Percentiles rank a stretch among this genome's conserved stretches.
These are phyloP conservation scores for Amphichorda felina DNA, from an alignment of 2,329 filamentous ascomycete genomes.

Conservation along the genomic window DNA sequence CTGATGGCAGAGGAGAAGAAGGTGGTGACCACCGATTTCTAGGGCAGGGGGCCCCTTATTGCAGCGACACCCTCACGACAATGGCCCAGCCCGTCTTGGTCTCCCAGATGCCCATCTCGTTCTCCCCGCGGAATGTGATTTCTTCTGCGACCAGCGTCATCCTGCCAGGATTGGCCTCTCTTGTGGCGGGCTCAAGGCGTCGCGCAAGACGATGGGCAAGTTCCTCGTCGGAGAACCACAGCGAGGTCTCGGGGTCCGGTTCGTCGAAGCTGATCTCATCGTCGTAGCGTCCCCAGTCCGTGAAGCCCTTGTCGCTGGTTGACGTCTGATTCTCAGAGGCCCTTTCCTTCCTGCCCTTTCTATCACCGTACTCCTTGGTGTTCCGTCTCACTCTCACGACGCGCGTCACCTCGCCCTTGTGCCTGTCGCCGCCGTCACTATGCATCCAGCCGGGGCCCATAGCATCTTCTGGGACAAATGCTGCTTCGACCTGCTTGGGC, in stretches of 20 bases:
- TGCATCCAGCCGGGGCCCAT: constrained; percentile 23
- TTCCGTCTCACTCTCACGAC: constrained; percentile 5
- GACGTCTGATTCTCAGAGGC: neutral
- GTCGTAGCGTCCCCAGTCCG: constrained; percentile 33
- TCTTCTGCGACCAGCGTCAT: constrained; percentile 32
- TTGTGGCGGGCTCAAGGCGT: constrained; percentile 25
- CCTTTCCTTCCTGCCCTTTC: constrained; percentile 3
- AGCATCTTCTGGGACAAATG: constrained; percentile 29
- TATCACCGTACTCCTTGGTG: constrained; percentile 6
- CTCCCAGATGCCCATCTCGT: constrained; percentile 39
- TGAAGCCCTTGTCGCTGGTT: constrained; percentile 17
- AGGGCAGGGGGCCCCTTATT: no score
- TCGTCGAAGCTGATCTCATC: constrained; percentile 8
- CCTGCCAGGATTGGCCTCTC: constrained; percentile 6
- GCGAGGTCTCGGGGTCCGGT: constrained; percentile 5
- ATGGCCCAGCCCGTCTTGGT: constrained; percentile 36
- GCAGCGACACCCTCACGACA: constrained; percentile 23
- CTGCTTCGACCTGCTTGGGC: constrained; percentile 26
- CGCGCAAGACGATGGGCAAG: constrained; percentile 32
- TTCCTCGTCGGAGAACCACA: constrained; percentile 36
- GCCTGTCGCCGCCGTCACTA: constrained; percentile 17
- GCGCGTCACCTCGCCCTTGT: constrained; percentile 16
- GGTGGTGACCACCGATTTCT: no score
- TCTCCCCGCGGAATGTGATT: constrained; percentile 37
- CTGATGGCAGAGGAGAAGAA: no score